Evolutionary conservation across 2,329 filamentous ascomycete species (phyloP), one percentile per base, ranked within the genome.

Genomic region (Cladobotryum protrusum): DNA sequence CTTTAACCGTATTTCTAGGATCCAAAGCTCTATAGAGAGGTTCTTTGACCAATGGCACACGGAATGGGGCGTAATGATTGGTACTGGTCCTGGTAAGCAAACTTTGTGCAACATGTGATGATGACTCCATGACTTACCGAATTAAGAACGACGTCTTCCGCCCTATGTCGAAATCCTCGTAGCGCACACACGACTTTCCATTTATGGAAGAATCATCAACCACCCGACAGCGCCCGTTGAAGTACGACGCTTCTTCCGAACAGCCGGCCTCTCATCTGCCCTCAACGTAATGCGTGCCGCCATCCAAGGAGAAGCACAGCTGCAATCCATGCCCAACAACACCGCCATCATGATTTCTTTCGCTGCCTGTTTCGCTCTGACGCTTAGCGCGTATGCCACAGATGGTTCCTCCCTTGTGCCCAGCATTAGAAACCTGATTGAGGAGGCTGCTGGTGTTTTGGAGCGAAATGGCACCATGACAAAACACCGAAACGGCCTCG

Each of bases 341-440:
- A 87, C 85, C 0, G 79, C 85, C 49, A 86, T 88, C 55, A 89
- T 89, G 86, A 86, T 89, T 12, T 86, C 84, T 1, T 88, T 87
- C 55, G 85, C 85, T 0, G 83, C 83, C 4, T 86, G 82, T 57
- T 86, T 85, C 54, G 82, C 83, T 0, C 65, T 86, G n/a, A 78
- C 79, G 9, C 72, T 86, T 4, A 83, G 81, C 56, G 75, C 79
- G 0, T 78, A 80, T 43, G 74, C 79, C 3, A 72, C 76, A 0
- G 79, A 76, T 24, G 76, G 73, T 50, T 82, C 77, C 0, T 77
- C 76, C 46, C 63, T 86, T 1, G 81, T 81, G 0, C 80, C 82
- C 0, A 85, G 82, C 55, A 79, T 86, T 13, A 69, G 82, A 42
- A 75, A 78, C 45, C 67, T 87, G 49, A 81, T 88, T 34, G 79